Conservation (phyloP, 2,329 filamentous ascomycete genomes). For the Sporothrix globosa region DNA sequence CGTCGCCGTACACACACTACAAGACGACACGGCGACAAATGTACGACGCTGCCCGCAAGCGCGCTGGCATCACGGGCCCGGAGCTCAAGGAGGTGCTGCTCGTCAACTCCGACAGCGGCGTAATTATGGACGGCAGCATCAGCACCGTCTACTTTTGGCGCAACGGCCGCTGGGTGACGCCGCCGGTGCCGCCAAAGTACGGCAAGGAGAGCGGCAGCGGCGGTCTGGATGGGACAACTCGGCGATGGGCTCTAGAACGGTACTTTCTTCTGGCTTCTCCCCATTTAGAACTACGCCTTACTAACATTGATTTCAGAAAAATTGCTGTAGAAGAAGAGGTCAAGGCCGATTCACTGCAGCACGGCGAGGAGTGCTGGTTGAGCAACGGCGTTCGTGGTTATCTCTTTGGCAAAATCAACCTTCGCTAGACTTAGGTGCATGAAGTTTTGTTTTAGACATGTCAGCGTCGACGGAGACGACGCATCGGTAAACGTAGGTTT, state of each 20-base stretch:
- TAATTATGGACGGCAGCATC: conserved; percentile 83
- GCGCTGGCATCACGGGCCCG: conserved; percentile 59
- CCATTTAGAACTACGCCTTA: not conserved
- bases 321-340: conserved; percentile 70
- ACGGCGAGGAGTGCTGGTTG: conserved; percentile 82
- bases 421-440: conserved; percentile 32
- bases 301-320: conserved; percentile 43
- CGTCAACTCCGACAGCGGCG: conserved; percentile 60
- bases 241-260: conserved; percentile 79
- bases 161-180: conserved; percentile 75
- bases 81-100: conserved; percentile 74
- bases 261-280: conserved; percentile 41
- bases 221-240: conserved; percentile 79
- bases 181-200: conserved; percentile 58
- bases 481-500: not conserved
- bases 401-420: conserved; percentile 52
- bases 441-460: not conserved
- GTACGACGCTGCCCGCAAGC: conserved; percentile 71
- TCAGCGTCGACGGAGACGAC: no score
- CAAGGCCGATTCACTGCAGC: conserved; percentile 59
- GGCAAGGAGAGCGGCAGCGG: conserved; percentile 58
- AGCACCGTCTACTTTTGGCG: conserved; percentile 84
- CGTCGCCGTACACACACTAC: conserved; percentile 73
- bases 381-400: conserved; percentile 89
- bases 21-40: conserved; percentile 78